Conservation (phyloP, 371 early-diverging fungal species). For the Syncephalastrum monosporum region DNA sequence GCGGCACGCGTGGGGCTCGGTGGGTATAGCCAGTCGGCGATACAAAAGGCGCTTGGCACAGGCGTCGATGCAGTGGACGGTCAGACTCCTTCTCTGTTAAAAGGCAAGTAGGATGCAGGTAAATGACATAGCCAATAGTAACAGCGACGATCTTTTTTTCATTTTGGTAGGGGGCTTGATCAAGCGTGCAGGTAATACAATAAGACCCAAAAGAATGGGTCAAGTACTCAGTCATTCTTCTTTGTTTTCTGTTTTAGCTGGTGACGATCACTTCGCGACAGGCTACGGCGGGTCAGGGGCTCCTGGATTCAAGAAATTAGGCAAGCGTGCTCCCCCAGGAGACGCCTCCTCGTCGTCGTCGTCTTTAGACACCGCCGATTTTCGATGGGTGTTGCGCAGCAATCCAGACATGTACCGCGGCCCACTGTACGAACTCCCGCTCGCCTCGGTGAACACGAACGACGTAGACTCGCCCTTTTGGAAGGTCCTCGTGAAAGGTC, state of each 20-base stretch:
- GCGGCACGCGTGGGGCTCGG: too few relatives aligned
- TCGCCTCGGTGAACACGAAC: conserved; percentile 8
- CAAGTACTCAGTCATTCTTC: too few relatives aligned
- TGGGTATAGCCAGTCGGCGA: too few relatives aligned
- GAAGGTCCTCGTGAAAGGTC: conserved; percentile 26
- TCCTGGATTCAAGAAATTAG: conserved; percentile 21
- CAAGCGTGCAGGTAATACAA: conserved; percentile 20
- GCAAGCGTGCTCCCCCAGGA: too few relatives aligned
- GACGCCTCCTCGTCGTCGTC: too few relatives aligned
- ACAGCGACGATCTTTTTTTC: background rate
- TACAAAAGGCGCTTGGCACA: too few relatives aligned
- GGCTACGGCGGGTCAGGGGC: conserved; percentile 23
- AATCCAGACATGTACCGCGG: conserved; percentile 25
- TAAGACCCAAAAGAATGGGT: background rate
- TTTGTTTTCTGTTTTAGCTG: conserved; percentile 11
- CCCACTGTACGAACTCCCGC: conserved; percentile 17
- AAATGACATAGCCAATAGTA: background rate
- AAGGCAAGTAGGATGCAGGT: too few relatives aligned
- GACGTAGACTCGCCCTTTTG: conserved; percentile 27
- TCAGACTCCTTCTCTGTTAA: too few relatives aligned
- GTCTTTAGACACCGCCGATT: conserved; percentile 1
- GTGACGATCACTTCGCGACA: conserved; percentile 24
- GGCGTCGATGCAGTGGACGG: too few relatives aligned
- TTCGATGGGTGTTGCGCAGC: conserved; percentile 21
- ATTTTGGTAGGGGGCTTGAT: too few relatives aligned